Evolutionary conservation across 1,139 yeast genomes (phyloP).

Genomic region (Torulaspora globosa): DNA sequence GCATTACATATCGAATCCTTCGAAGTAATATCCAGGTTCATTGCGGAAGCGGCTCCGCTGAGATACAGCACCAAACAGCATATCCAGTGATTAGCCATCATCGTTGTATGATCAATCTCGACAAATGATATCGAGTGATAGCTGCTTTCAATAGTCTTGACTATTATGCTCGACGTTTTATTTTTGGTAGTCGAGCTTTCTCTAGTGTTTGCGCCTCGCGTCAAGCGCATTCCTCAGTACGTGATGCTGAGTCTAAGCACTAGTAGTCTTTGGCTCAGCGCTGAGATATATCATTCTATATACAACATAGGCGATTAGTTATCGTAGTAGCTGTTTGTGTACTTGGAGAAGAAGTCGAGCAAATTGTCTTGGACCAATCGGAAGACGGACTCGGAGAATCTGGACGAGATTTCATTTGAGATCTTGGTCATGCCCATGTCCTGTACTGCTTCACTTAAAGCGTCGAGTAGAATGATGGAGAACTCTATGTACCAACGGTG

Average conservation of each 20-base stretch:
- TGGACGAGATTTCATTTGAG: constrained; percentile 69
- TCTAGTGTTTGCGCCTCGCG: constrained; percentile 1
- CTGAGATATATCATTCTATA: constrained; percentile 1
- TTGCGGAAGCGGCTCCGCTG: constrained; percentile 12
- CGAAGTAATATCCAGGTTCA: constrained; percentile 36
- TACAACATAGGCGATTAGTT: constrained; percentile 4
- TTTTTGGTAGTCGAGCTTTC: constrained; percentile 6
- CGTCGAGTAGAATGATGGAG: constrained; percentile 58
- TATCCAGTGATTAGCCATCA: background rate
- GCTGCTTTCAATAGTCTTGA: background rate
- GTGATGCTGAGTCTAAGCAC: constrained; percentile 9
- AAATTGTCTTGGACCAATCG: constrained; percentile 37
- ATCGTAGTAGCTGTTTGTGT: constrained; percentile 32
- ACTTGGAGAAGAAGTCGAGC: constrained; percentile 29
- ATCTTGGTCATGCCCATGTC: constrained; percentile 78
- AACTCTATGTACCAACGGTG: constrained; percentile 97
- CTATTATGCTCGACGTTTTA: constrained; percentile 1
- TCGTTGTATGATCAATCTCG: background rate
- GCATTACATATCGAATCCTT: constrained; percentile 48
- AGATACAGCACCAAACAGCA: constrained; percentile 5
- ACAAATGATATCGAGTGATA: background rate
- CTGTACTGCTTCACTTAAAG: constrained; percentile 58
- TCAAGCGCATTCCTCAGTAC: constrained; percentile 1
- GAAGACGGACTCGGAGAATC: constrained; percentile 48
- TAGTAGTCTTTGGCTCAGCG: background rate